Evolutionary conservation across 1,139 yeast genomes (phyloP).

Genomic region (Kurtzmaniella natalensis): DNA sequence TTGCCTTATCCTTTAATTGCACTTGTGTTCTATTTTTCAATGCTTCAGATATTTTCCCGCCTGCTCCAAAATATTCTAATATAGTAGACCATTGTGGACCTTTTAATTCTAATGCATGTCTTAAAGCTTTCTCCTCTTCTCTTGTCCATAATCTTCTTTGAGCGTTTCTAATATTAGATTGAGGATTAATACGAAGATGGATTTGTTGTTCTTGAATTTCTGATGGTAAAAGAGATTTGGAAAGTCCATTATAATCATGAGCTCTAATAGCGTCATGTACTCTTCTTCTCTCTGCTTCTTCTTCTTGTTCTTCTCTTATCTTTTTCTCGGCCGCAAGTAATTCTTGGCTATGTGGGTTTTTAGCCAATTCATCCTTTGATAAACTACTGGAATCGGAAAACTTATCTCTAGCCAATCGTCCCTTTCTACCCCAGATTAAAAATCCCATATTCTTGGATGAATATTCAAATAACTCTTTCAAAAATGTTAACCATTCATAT

Average conservation of each 20-base stretch:
- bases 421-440: conserved; percentile 65
- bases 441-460: conserved; percentile 71
- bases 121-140: conserved; percentile 82
- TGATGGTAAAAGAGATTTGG: conserved; percentile 37
- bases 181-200: conserved; percentile 33
- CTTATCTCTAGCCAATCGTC: conserved; percentile 23
- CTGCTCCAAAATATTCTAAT: conserved; percentile 83
- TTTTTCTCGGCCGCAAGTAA: conserved; percentile 10
- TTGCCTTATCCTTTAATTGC: conserved; percentile 90
- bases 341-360: conserved; percentile 28
- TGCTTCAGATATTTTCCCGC: conserved; percentile 80
- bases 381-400: background rate
- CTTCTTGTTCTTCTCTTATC: conserved; percentile 5
- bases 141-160: conserved; percentile 77
- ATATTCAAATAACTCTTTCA: conserved; percentile 73
- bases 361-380: background rate
- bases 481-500: conserved; percentile 72
- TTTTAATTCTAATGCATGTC: conserved; percentile 73
- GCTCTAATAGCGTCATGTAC: conserved; percentile 9
- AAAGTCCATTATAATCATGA: conserved; percentile 20
- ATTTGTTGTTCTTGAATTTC: conserved; percentile 46
- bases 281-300: conserved; percentile 6
- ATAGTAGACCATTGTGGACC: conserved; percentile 96
- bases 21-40: conserved; percentile 85
- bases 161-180: conserved; percentile 20